Evolutionary conservation across 2,329 filamentous ascomycete genomes (phyloP), one percentile per base, ranked within the genome.

Genomic region (Scortechinia acanthostroma): DNA sequence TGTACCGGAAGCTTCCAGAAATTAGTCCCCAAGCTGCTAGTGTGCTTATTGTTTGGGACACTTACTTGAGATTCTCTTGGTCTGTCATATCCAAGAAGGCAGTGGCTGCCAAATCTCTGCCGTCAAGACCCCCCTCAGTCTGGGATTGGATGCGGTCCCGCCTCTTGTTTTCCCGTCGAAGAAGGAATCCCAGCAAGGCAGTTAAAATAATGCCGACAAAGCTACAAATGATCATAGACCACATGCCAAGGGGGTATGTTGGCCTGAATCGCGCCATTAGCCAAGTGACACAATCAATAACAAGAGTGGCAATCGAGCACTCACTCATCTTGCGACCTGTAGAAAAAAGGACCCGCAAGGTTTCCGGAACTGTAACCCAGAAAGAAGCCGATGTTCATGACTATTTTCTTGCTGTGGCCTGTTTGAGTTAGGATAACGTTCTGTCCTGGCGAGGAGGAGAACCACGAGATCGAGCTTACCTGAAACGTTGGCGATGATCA

Each of bases 41-140:
- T n/a, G n/a, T n/a, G n/a, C n/a, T n/a, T n/a, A n/a, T n/a, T n/a
- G n/a, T n/a, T n/a, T n/a, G n/a, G n/a, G n/a, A n/a, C n/a, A n/a
- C n/a, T n/a, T n/a, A n/a, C n/a, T 22, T 30, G 22, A 16, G n/a
- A 21, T 44, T 44, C 22, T 44, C 43, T 19, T 33, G 15, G 22
- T 44, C 43, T n/a, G 43, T 44, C 43, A 44, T 35, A 28, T 44
- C 43, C 5, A 13, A 13, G 22, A 44, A 44, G 5, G 16, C 43
- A 33, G 21, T 33, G 6, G 10, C 43, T 13, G 30, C 22, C 16
- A 25, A 30, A 20, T 28, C 21, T 33, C 43, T 28, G 6, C 22
- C 21, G 21, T 21, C 42, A 21, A 21, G 20, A 10, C 35, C 35
- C 17, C 20, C 13, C 35, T 40, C 35, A 30, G 25, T n/a, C 25